A percentile compares a stretch with the other conserved stretches of the same genome.
Conservation (phyloP, 2,329 filamentous ascomycete species). For the Scedosporium aurantiacum region DNA sequence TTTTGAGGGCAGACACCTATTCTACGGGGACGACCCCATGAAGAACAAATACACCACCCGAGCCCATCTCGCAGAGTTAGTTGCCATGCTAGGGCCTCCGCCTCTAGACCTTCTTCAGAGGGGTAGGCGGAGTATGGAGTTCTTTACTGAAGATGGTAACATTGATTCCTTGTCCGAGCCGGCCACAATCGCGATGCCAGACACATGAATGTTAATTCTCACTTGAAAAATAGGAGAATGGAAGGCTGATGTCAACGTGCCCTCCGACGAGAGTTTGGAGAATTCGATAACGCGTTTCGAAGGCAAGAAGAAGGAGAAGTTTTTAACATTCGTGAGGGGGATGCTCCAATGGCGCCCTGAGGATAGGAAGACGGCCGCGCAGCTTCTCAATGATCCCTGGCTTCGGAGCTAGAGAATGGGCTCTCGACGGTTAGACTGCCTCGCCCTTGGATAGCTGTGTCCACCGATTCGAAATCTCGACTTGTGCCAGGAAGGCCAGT, state of each 20-base stretch:
- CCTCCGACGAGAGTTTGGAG: constrained; percentile 7
- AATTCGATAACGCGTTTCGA: constrained; percentile 8
- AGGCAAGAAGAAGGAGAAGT: constrained; percentile 11
- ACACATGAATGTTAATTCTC: not conserved
- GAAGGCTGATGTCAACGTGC: constrained; percentile 10
- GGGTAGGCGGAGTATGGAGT: constrained; percentile 11
- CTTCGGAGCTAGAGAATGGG: not conserved
- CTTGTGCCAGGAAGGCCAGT: too few species aligned
- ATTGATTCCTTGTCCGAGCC: not conserved
- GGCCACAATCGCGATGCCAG: not conserved
- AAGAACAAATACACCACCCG: constrained; percentile 14
- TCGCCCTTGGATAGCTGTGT: too few species aligned
- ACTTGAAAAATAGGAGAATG: constrained; percentile 8
- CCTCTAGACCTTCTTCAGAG: constrained; percentile 14
- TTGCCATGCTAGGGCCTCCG: constrained; percentile 18
- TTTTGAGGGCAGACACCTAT: constrained; percentile 17
- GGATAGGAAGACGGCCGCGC: constrained; percentile 14
- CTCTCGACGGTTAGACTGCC: too few species aligned
- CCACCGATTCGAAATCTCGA: too few species aligned
- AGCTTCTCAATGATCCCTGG: constrained; percentile 9
- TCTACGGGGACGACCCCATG: constrained; percentile 11
- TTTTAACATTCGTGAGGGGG: constrained; percentile 13
- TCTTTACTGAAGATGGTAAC: constrained; percentile 13
- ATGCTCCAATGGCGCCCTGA: constrained; percentile 18
- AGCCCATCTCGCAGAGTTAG: constrained; percentile 18